Conservation (phyloP, 352 stramenopile genomes). For the Globisporangium cederbergense region DNA sequence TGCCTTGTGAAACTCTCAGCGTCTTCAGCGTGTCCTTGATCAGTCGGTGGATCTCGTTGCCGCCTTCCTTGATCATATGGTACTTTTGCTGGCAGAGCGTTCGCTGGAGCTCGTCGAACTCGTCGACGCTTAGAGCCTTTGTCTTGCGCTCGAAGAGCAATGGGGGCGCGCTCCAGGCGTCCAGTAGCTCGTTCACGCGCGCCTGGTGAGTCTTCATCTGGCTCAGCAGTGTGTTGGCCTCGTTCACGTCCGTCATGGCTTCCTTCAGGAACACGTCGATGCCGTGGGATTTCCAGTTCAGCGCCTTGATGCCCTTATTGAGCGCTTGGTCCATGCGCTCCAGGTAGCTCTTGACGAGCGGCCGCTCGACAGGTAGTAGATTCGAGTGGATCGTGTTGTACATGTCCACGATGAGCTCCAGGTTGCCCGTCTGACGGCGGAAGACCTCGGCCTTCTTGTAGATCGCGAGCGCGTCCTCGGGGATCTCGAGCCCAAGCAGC, state of each 20-base stretch:
- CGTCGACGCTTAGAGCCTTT: constrained; percentile 73
- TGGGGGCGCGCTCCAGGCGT: constrained; percentile 64
- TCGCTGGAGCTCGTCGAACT: constrained; percentile 88
- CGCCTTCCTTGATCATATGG: constrained; percentile 84
- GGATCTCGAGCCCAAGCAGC: constrained; percentile 86
- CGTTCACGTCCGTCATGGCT: constrained; percentile 86
- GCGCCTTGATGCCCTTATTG: constrained; percentile 81
- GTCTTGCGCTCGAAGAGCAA: constrained; percentile 86
- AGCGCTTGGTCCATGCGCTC: constrained; percentile 90
- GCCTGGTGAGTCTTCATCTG: constrained; percentile 88
- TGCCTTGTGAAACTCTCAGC: constrained; percentile 86
- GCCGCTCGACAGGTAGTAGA: constrained; percentile 86
- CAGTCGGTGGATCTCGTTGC: constrained; percentile 83
- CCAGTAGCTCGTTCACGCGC: constrained; percentile 72
- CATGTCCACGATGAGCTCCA: constrained; percentile 92
- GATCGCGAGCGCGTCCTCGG: constrained; percentile 87
- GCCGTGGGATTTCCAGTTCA: constrained; percentile 93
- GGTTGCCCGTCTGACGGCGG: constrained; percentile 86
- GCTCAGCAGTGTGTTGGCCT: constrained; percentile 80
- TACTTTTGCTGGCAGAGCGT: constrained; percentile 77
- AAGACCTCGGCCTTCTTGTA: constrained; percentile 92
- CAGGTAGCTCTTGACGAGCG: constrained; percentile 85
- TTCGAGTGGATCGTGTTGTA: constrained; percentile 90
- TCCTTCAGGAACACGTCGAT: constrained; percentile 92
- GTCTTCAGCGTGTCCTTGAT: constrained; percentile 90